Conservation (phyloP, 23 red algal species). For the Chondrus crispus region DNA sequence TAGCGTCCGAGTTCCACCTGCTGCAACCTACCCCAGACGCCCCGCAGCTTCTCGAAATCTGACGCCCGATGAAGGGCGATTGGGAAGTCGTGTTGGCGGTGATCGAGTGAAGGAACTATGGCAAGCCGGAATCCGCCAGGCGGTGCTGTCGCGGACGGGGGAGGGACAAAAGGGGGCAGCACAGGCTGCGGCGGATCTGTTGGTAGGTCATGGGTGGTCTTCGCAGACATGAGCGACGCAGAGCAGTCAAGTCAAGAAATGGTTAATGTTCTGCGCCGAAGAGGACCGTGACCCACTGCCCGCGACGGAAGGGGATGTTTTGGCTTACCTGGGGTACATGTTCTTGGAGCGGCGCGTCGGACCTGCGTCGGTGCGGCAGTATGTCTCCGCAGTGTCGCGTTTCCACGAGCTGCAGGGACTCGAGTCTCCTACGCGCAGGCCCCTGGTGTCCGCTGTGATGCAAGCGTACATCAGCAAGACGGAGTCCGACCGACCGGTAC, state of each 20-base stretch:
- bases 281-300: neutral
- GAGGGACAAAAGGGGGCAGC: too few species aligned
- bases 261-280: neutral
- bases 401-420: neutral
- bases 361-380: neutral
- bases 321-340: neutral
- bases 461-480: neutral
- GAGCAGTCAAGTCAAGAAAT: neutral
- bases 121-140: too few species aligned
- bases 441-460: neutral
- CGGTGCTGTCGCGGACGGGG: too few species aligned
- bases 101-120: too few species aligned
- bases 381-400: neutral
- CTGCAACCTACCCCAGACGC: too few species aligned
- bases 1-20: too few species aligned
- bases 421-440: neutral
- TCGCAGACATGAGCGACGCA: neutral
- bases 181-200: neutral
- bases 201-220: neutral
- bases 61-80: too few species aligned
- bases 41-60: too few species aligned
- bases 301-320: conserved; percentile 5
- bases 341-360: neutral
- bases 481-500: neutral
- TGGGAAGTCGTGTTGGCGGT: too few species aligned